Base-by-base conservation (phyloP, 768 basidiomycete genomes). In the Pleurotus salmoneostramineus region DNA sequence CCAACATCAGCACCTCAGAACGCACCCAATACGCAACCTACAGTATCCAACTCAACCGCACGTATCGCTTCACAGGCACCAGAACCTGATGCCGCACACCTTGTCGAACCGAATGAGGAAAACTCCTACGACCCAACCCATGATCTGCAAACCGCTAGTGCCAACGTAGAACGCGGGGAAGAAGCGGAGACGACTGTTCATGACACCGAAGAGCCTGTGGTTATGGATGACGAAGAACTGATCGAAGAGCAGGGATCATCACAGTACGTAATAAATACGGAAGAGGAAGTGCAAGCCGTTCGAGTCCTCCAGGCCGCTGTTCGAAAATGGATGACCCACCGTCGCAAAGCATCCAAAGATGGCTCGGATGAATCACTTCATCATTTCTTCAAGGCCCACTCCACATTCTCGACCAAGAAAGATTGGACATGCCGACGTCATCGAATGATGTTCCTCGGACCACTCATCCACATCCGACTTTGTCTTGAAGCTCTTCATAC, bases 401-500 rank as follows among this genome's bases (percentile, higher is more conserved):
- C 69, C 34, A 59, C 62, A 45, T 63, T 65, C 27, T 68, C 69
- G 27, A 62, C 59, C 43, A 61, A 57, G 5, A 67, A 69, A 33
- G 52, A 57, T 2, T 74, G 76, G 75, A 36, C 58, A 35, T 56
- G 56, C 27, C 62, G 60, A 5, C 59, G 55, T n/a, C 80, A 83
- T 58, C 70, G 69, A 14, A 56, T 64, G 0, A 64, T 77, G 11
- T 79, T 75, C 61, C 63, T 71, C 5, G 71, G 72, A 2, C 70
- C 71, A 42, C 65, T 82, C 6, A 77, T 79, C 1, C 74, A 71
- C 51, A 61, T 81, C 32, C 64, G 79, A 3, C 60, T 76, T 2
- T 78, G 73, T 59, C 68, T 82, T 31, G 74, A 81, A 48, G 55
- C 64, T n/a, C 63, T 67, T 17, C 64, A 71, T 8, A 40, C 62